These are phyloP conservation scores for Parachlorella kessleri DNA, from an alignment of 139 green algal species.

Conservation along the genomic window DNA sequence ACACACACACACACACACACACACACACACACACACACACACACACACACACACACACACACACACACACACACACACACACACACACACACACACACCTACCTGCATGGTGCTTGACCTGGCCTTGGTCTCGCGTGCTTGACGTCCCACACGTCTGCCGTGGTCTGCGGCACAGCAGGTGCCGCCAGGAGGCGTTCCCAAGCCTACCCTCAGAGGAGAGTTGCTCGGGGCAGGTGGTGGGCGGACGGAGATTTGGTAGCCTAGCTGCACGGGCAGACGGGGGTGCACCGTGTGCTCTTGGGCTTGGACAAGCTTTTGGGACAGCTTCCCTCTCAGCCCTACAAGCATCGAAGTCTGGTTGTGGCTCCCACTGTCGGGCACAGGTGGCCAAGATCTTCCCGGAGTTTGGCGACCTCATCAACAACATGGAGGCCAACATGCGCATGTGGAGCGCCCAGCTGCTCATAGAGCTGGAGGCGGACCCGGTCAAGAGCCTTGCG, in stretches of 20 bases:
- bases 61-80: neutral
- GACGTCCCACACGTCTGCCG: neutral
- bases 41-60: neutral
- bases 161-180: neutral
- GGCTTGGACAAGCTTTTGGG: neutral
- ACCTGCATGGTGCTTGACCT: neutral
- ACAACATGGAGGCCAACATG: slow-evolving; percentile 45
- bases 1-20: neutral
- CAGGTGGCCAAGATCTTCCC: slow-evolving; percentile 59
- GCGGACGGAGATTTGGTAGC: too few species aligned
- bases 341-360: neutral
- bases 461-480: neutral
- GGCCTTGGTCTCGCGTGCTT: neutral
- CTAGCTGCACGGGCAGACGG: too few species aligned
- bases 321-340: neutral
- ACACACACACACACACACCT: neutral
- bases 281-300: too few species aligned
- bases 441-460: slow-evolving; percentile 33
- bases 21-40: neutral
- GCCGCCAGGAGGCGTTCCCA: too few species aligned
- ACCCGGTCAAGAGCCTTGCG: too few species aligned
- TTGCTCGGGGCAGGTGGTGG: too few species aligned
- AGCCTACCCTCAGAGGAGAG: neutral
- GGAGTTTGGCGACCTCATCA: slow-evolving; percentile 30
- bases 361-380: too few species aligned